Evolutionary conservation across 2,329 filamentous ascomycete species (phyloP), one percentile per base, ranked within the genome.

Genomic region (Penicillium brevicompactum): DNA sequence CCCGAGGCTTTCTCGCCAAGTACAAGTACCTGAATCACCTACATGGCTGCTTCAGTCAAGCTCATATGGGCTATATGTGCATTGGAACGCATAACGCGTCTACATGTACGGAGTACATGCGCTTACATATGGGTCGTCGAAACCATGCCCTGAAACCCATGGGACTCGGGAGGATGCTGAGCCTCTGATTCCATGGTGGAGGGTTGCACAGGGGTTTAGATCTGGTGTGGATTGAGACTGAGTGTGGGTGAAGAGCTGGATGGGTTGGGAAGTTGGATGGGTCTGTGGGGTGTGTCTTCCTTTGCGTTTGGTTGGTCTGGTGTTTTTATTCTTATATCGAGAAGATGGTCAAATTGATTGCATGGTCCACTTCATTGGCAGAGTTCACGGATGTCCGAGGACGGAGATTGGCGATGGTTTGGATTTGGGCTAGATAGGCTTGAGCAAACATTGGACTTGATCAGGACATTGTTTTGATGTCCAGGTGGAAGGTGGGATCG

Each of bases 201-300:
- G 32, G 7, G 44, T 53, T 34, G 45, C n/a, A 49, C 51, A 30
- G 22, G 24, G 24, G 27, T 18, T 18, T 40, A 34, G 27, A 14
- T 4, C 21, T 47, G n/a, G 32, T 41, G 18, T 30, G 27, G 16
- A 21, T 21, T 21, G n/a, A 2, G 10, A 21, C 38, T 10, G 11
- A 41, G 21, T 14, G n/a, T 18, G 48, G 47, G 34, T 13, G 7
- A 24, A 11, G 27, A 21, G n/a, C 18, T 48, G 50, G 44, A 14
- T 30, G 42, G 16, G 16, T 37, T 49, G 45, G 18, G 27, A 53
- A 53, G 27, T 11, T 13, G 3, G 18, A 32, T 14, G 37, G 44
- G 51, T 49, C 50, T 53, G 50, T 52, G 50, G 37, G n/a, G 37
- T 32, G n/a, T 24, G 3, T 10, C n/a, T 21, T 13, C 13, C 18